Base-by-base conservation (phyloP, 1,284 basidiomycete genomes). In the Cutaneotrichosporon curvatum region DNA sequence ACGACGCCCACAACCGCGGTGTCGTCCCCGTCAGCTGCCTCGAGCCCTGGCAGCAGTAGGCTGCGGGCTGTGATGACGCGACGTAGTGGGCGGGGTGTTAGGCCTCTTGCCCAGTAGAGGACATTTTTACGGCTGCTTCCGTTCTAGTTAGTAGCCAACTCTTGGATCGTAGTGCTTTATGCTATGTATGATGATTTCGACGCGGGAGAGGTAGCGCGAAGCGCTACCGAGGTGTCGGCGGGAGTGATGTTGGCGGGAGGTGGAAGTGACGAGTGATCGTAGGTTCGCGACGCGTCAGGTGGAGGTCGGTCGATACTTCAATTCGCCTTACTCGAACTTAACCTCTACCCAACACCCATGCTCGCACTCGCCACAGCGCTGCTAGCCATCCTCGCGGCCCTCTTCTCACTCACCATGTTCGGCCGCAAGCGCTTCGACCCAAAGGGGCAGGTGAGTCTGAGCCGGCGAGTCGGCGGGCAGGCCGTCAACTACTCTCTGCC, bases 21-120 rank as follows among this genome's bases (percentile, higher is more conserved):
- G 68, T 71, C 14, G 70, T 72, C 10, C 70, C 70, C 21, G 39
- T 70, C 37, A 65, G 58, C 47, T 72, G 69, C 37, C 56, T 72
- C 32, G 63, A 66, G 49, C 62, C 68, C n/a, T 61, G 43, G 43
- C 30, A 32, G 37, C 43, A 45, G 43, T 45, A 34, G 33, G 30
- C 30, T n/a, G 33, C 19, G 19, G 20, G 10, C 35, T 11, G n/a
- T n/a, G n/a, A n/a, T n/a, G n/a, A n/a, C n/a, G n/a, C n/a, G n/a
- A n/a, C n/a, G n/a, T n/a, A n/a, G n/a, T n/a, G n/a, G n/a, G n/a
- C n/a, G n/a, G n/a, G n/a, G n/a, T n/a, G n/a, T n/a, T n/a, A n/a
- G n/a, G n/a, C n/a, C n/a, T n/a, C n/a, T n/a, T n/a, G n/a, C n/a
- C 7, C 25, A 12, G 25, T 28, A 28, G 25, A 28, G 25, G 25